Conservation (phyloP, 116 monocot genomes). For the Iris pallida region DNA sequence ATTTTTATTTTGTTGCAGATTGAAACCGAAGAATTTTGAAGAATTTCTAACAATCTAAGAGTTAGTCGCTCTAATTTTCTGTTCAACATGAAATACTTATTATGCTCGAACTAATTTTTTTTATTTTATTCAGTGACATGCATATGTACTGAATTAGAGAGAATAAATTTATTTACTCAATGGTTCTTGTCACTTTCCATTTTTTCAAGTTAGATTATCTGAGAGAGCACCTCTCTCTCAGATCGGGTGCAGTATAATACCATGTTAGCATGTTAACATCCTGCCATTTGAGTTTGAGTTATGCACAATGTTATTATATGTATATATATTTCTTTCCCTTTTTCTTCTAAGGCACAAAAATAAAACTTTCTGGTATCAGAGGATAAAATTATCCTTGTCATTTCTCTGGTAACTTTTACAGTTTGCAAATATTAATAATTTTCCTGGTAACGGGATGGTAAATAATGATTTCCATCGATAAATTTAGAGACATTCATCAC, state of each 20-base stretch:
- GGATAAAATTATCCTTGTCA: conserved; percentile 36
- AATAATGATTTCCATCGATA: conserved; percentile 37
- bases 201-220: conserved; percentile 10
- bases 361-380: conserved; percentile 22
- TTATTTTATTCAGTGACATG: too few species aligned
- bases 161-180: too few species aligned
- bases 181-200: not conserved
- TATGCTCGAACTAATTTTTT: too few species aligned
- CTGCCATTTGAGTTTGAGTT: conserved; percentile 13
- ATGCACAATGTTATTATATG: conserved; percentile 22
- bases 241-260: too few species aligned
- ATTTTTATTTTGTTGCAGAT: too few species aligned
- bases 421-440: conserved; percentile 28
- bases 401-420: conserved; percentile 66
- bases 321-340: too few species aligned
- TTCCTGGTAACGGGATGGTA: conserved; percentile 95
- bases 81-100: too few species aligned
- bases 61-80: too few species aligned
- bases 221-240: not conserved
- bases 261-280: conserved; percentile 22
- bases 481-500: conserved; percentile 45
- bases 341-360: conserved; percentile 49
- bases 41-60: too few species aligned
- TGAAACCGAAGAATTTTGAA: too few species aligned
- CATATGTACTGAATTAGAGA: too few species aligned